Evolutionary conservation across 2,329 filamentous ascomycete species (phyloP), one percentile per base, ranked within the genome.

Genomic region (Leptodontidium sp.): DNA sequence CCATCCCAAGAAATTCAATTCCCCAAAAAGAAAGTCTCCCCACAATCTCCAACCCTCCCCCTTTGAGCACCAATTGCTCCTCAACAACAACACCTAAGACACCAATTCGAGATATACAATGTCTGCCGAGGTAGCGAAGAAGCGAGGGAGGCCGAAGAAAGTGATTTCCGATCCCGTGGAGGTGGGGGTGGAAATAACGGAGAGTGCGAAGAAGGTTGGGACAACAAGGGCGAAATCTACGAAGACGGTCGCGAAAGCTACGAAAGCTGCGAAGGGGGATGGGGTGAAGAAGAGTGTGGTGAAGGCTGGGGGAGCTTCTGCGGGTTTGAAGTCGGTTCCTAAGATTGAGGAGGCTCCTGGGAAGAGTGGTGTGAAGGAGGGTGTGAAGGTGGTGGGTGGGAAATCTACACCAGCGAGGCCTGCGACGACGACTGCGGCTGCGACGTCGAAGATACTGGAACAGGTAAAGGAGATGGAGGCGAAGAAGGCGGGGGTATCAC

Each of bases 81-180:
- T 38, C 53, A 32, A 65, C 53, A 40, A 43, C 24, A 53, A 12
- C 14, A 52, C 47, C 14, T 11, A 2, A 17, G 24, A 59, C 45
- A 4, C 43, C 55, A 63, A 68, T 61, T 49, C 15, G 1, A 40
- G n/a, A 29, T 6, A 3, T 43, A 71, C 15, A 24, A 75, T 75
- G 72, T 75, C 74, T 65, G 64, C 74, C 57, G 74, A 75, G 64
- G 68, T 72, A 21, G 74, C 71, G 7, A 76, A 76, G 68, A 77
- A 77, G 67, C 74, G 75, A 61, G 76, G 75, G 15, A 71, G 75
- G 63, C 75, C 76, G 0, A 75, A 73, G 70, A 78, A 78, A 72
- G 70, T 75, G 49, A 69, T 74, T 43, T 47, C 68, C n/a, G 75
- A 75, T n/a, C 40, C 69, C 9, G 50, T 74, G 12, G 72, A 72